Conservation (phyloP, 2,329 filamentous ascomycete species). For the Colletotrichum theobromicola region DNA sequence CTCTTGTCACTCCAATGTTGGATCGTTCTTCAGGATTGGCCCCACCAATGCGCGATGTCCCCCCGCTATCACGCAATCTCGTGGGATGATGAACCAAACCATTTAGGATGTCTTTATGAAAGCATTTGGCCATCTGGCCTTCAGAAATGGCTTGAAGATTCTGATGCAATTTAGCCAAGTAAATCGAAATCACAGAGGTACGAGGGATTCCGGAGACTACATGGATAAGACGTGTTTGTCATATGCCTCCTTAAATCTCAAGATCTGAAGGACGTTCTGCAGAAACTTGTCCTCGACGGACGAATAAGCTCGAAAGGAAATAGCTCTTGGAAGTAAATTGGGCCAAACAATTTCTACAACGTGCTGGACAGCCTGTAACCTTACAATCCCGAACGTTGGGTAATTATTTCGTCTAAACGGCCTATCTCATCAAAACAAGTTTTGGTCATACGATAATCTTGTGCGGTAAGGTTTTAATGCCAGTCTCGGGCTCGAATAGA, state of each 20-base stretch:
- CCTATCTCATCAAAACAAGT: not conserved
- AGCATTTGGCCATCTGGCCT: not conserved
- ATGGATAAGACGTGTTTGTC: not conserved
- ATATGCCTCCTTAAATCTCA: not conserved
- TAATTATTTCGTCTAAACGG: not conserved
- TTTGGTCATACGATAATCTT: not conserved
- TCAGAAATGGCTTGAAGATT: not conserved
- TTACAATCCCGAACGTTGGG: not conserved
- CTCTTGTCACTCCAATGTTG: not conserved
- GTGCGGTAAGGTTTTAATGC: not conserved
- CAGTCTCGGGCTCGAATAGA: not conserved
- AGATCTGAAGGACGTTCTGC: not conserved
- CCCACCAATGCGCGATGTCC: slow-evolving; percentile 1
- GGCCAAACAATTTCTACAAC: not conserved
- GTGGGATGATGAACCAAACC: not conserved
- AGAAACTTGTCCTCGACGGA: not conserved
- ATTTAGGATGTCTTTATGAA: not conserved
- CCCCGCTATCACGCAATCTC: slow-evolving; percentile 17
- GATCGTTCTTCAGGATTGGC: not conserved
- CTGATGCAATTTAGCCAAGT: not conserved
- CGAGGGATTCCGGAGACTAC: not conserved
- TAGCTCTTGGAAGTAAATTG: not conserved
- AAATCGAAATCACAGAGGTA: not conserved
- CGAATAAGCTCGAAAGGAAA: not conserved
- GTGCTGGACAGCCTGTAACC: not conserved